These are phyloP conservation scores for Pleoardoris graminearum DNA, from an alignment of 2,329 filamentous ascomycete genomes.

Conservation along the genomic window DNA sequence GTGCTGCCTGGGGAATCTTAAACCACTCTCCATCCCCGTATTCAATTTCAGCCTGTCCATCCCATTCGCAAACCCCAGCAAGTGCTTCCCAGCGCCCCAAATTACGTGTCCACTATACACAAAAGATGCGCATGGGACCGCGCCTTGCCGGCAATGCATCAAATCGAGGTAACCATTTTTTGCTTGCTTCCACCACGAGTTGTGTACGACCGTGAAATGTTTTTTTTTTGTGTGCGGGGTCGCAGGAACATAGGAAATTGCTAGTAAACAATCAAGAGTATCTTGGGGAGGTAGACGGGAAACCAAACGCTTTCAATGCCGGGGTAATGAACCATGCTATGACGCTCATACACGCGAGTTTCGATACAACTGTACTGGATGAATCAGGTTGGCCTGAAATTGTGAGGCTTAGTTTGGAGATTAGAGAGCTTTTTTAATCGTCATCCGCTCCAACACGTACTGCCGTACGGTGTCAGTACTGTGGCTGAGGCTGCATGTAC, in stretches of 20 bases:
- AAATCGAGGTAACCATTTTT: slow-evolving; percentile 24
- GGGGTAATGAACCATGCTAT: slow-evolving; percentile 44
- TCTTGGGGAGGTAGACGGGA: slow-evolving; percentile 39
- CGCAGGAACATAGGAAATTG: slow-evolving; percentile 42
- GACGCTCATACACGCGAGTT: slow-evolving; percentile 44
- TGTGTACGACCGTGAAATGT: slow-evolving; percentile 17
- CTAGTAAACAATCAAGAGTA: slow-evolving; percentile 31
- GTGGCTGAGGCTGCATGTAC: slow-evolving; percentile 43
- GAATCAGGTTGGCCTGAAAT: slow-evolving; percentile 10
- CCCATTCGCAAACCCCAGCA: slow-evolving; percentile 21
- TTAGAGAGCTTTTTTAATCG: slow-evolving; percentile 21
- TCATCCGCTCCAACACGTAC: slow-evolving; percentile 19
- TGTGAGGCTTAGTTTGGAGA: slow-evolving; percentile 14
- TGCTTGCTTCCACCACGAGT: slow-evolving; percentile 18
- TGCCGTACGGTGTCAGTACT: slow-evolving; percentile 28
- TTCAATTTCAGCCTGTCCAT: slow-evolving; percentile 43
- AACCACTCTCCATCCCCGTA: slow-evolving; percentile 20
- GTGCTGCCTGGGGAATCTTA: slow-evolving; percentile 13
- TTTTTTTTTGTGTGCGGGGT: slow-evolving; percentile 27
- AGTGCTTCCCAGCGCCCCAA: slow-evolving; percentile 28
- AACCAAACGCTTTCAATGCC: slow-evolving; percentile 45
- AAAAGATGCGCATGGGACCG: slow-evolving; percentile 18
- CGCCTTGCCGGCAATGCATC: slow-evolving; percentile 21
- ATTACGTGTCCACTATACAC: slow-evolving; percentile 40
- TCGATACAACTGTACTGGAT: slow-evolving; percentile 41